These are phyloP conservation scores for Colletotrichum euphorbiae DNA, from an alignment of 2,329 filamentous ascomycete species.

Conservation along the genomic window DNA sequence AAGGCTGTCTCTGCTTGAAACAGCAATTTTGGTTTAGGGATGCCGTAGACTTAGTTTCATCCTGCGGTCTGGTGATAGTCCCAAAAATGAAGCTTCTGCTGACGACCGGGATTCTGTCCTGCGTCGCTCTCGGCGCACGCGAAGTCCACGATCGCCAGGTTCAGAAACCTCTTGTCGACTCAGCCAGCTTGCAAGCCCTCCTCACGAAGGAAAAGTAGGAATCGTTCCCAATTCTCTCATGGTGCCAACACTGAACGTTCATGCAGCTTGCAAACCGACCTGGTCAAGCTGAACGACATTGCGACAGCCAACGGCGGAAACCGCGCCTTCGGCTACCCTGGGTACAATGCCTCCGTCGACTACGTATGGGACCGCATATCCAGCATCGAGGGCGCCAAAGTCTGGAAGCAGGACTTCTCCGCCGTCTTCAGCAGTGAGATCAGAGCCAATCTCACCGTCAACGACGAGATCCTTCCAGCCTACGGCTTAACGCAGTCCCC, in stretches of 20 bases:
- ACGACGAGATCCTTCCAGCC: constrained; percentile 43
- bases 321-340: constrained; percentile 47
- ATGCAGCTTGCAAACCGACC: constrained; percentile 40
- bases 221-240: not conserved
- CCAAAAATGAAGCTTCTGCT: constrained; percentile 9
- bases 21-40: not conserved
- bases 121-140: constrained; percentile 6
- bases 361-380: constrained; percentile 46
- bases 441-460: constrained; percentile 40
- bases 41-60: not conserved
- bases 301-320: constrained; percentile 48
- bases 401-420: constrained; percentile 48
- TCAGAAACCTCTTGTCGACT: constrained; percentile 10
- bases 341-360: constrained; percentile 51
- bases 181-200: constrained; percentile 14
- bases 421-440: constrained; percentile 44
- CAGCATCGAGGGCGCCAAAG: constrained; percentile 44
- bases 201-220: constrained; percentile 20
- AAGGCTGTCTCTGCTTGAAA: too few species aligned
- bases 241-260: not conserved
- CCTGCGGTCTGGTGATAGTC: not conserved
- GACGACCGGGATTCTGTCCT: not conserved
- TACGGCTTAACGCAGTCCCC: constrained; percentile 48
- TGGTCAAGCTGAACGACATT: constrained; percentile 46
- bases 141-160: not conserved